Base-by-base conservation (phyloP, 2,329 filamentous ascomycete species). In the Truncatella angustata region DNA sequence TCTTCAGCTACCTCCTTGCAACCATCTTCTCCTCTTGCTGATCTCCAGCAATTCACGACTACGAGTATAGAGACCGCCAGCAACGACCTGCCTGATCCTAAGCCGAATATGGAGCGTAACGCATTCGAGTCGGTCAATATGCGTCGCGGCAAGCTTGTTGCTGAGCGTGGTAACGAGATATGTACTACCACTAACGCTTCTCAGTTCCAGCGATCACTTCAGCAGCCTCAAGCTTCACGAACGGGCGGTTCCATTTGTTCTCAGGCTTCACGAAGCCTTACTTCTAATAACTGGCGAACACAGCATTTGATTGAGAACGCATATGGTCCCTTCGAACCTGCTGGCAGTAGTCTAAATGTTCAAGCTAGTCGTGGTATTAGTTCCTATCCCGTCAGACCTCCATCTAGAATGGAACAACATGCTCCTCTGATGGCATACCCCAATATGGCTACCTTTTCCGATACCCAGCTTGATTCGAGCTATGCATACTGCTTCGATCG, bases 401-500 rank as follows among this genome's bases (percentile, higher is more conserved):
- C 42, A 12, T 34, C 55, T 35, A 57, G 63, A 16, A 55, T 59
- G 6, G 56, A 57, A 14, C 58, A 54, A 2, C 45, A 53, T n/a
- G 42, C 52, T 14, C 21, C 44, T 28, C 48, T 55, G 14, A 36
- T 47, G 35, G 28, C 56, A 2, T 60, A 60, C 43, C 44, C 54
- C 9, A 58, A 16, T 26, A 14, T 49, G 28, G 43, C 39, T 10
- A n/a, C 43, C 24, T 28, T 63, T 53, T 44, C 58, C 32, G 63
- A 65, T 4, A 30, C 54, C 28, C 62, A 63, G 45, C 56, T 66
- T 11, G 63, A 69, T 12, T 24, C 52, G 30, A 60, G 63, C 12
- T 77, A 73, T 51, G 73, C 70, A 2, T 85, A 85, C 62, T 82
- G 73, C 56, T 74, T 79, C 49, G 73, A 78, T 48, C 66, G 81